Conservation (phyloP, 371 early-diverging fungal genomes). For the Mucor plumbeus region DNA sequence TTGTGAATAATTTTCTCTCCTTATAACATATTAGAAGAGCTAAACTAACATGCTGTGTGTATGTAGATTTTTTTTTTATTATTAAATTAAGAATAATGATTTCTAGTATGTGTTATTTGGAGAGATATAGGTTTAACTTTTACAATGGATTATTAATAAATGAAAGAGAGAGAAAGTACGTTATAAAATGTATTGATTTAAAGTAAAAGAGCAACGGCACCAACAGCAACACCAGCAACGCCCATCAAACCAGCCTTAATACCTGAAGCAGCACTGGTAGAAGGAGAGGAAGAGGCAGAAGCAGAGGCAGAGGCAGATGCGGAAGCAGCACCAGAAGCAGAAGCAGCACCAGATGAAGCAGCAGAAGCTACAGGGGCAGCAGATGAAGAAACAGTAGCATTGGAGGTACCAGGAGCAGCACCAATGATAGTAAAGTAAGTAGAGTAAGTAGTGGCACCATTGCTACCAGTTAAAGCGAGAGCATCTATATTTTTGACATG, state of each 20-base stretch:
- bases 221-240: conserved; percentile 10
- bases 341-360: conserved; percentile 10
- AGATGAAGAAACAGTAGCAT: conserved; percentile 10
- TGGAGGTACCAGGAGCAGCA: conserved; percentile 18
- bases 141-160: background rate
- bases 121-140: background rate
- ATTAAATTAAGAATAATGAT: background rate
- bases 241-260: conserved; percentile 31
- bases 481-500: conserved; percentile 29
- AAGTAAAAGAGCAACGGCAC: conserved; percentile 2
- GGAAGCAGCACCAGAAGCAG: conserved; percentile 1
- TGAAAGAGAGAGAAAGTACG: background rate
- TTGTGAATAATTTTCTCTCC: background rate
- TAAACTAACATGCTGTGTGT: background rate
- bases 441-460: conserved; percentile 40
- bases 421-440: conserved; percentile 48
- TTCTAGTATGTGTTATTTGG: background rate
- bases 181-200: background rate
- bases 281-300: conserved; percentile 10
- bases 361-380: conserved; percentile 10
- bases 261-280: conserved; percentile 13
- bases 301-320: conserved; percentile 8
- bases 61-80: background rate
- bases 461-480: conserved; percentile 37
- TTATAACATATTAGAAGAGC: background rate